Evolutionary conservation across 345 rosid species (phyloP), one percentile per base, ranked within the genome.

Genomic region (Iberis pinnata): DNA sequence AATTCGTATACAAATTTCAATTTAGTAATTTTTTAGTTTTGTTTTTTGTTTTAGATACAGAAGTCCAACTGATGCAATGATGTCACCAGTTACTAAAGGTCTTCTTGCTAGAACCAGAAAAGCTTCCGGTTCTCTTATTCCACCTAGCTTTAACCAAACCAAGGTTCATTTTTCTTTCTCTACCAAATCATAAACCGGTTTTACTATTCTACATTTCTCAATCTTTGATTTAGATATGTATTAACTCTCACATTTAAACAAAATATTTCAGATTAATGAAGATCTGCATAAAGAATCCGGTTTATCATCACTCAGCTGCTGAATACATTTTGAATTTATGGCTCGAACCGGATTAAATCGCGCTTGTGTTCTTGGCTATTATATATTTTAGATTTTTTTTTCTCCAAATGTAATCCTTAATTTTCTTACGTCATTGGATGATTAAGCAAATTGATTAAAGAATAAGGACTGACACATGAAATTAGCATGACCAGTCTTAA

Each of bases 51-150:
- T 29, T 49, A 88, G 97, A 75, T 81, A 86, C 42, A 69, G 78
- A 49, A 89, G 95, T 56, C 97, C 95, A 12, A 89, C 97, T 11
- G 96, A 86, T 62, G 76, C 83, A 29, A 82, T 89, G 80, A 68
- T 89, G 68, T 89, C 96, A 16, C 96, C 95, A 1, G 58, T 84
- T 50, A 77, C 96, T 1, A 79, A 78, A 75, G 95, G 87, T 51
- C 69, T 89, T 61, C 84, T 86, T 9, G 95, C 88, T 2, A 73
- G 97, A 69, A 76, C 65, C 75, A 73, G 82, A 68, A 83, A 73
- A 66, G 69, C 67, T 9, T 64, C 60, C 12, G 75, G 68, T 56
- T 64, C 68, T 20, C 79, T 80, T 56, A 53, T 83, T 59, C 92
- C 95, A 7, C 89, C 95, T 4, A 78, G 73, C 47, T 63, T 75